These are phyloP conservation scores for Coemansia sp. DNA, from an alignment of 192 early-diverging fungal species.

Conservation along the genomic window DNA sequence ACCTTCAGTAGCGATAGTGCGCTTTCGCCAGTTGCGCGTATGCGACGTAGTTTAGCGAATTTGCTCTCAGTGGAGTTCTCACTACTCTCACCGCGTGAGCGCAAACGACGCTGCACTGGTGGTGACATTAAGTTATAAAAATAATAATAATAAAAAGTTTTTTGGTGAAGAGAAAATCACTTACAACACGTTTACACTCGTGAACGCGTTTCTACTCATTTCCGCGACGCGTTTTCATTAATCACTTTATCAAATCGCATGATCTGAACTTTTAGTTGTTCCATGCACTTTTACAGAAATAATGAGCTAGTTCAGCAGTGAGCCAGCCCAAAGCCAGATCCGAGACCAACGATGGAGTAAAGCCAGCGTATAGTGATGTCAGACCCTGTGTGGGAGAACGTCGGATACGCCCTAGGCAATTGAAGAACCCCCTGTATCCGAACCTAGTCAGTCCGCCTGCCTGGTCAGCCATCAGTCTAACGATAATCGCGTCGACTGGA, in stretches of 20 bases:
- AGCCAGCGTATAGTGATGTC: conserved; percentile 28
- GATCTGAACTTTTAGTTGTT: neutral
- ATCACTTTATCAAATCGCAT: neutral
- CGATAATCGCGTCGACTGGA: conserved; percentile 26
- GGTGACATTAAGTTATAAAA: conserved; percentile 20
- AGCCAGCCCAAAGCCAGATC: conserved; percentile 35
- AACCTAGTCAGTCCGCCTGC: conserved; percentile 23
- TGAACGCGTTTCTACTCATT: neutral
- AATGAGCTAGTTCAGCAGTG: conserved; percentile 32
- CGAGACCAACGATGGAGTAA: conserved; percentile 7
- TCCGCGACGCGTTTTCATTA: conserved; percentile 10
- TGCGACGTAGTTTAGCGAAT: conserved; percentile 45
- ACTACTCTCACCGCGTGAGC: conserved; percentile 22
- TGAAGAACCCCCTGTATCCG: conserved; percentile 34
- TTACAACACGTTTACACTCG: neutral
- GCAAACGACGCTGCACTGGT: conserved; percentile 28
- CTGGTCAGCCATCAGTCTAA: conserved; percentile 49
- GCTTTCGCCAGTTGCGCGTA: conserved; percentile 46
- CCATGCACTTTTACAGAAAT: conserved; percentile 33
- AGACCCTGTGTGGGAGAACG: neutral
- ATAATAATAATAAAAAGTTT: neutral
- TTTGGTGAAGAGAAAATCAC: neutral
- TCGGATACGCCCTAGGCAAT: conserved; percentile 16
- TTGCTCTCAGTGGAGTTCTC: conserved; percentile 22
- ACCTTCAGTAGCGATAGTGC: conserved; percentile 21